Conservation (phyloP, 208 protist genomes). For the Acanthamoeba triangularis region DNA sequence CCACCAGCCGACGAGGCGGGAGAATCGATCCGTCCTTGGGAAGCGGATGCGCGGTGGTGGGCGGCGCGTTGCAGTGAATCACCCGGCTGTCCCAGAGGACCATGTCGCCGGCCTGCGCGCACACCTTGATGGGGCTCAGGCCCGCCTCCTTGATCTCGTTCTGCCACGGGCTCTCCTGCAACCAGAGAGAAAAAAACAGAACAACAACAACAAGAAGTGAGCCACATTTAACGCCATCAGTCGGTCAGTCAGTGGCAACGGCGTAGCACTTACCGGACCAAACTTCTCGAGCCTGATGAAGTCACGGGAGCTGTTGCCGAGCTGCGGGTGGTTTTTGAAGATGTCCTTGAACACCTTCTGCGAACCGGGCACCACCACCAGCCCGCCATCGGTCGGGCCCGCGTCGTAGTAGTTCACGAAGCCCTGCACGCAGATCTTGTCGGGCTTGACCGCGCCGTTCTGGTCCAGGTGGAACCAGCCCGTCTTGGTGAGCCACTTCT, state of each 20-base stretch:
- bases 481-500: conserved; percentile 35
- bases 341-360: conserved; percentile 35
- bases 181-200: not conserved
- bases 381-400: not conserved
- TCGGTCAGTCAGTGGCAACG: not conserved
- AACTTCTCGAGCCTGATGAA: conserved; percentile 13
- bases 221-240: not conserved
- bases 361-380: conserved; percentile 49
- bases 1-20: not conserved
- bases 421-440: conserved; percentile 64
- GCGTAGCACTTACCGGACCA: not conserved
- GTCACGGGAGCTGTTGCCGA: not conserved
- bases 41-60: not conserved
- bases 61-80: conserved; percentile 58
- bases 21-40: not conserved
- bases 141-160: conserved; percentile 44
- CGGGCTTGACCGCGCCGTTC: conserved; percentile 24
- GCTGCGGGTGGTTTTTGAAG: conserved; percentile 27
- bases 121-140: conserved; percentile 50
- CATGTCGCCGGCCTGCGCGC: conserved; percentile 39
- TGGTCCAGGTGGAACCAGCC: conserved; percentile 69
- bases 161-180: conserved; percentile 29
- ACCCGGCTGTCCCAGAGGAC: conserved; percentile 66
- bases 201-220: not conserved
- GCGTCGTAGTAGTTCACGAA: conserved; percentile 54